Evolutionary conservation across 768 basidiomycete genomes (phyloP), one percentile per base, ranked within the genome.

Genomic region (Mrakia frigida): DNA sequence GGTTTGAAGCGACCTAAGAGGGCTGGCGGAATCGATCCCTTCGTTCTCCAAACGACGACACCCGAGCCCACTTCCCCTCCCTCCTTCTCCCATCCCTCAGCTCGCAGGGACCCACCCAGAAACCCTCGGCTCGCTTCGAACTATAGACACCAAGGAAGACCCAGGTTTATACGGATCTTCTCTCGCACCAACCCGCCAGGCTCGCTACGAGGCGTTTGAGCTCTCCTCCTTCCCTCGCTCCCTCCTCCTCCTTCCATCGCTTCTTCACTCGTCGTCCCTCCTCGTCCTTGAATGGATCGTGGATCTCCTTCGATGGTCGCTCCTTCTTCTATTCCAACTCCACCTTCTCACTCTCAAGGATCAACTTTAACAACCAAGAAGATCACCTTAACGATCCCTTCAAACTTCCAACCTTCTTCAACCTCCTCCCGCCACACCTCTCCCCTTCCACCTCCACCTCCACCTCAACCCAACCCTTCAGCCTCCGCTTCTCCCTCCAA

Each of bases 91-190:
- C 63, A 2, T 33, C 63, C 65, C 65, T 68, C 65, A 68, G 65
- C 65, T 68, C 65, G 65, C 65, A 68, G 65, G 65, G 65, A 35
- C 9, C 25, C 63, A 31, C n/a, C n/a, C n/a, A n/a, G n/a, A 63
- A 28, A 13, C 28, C 31, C 7, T 6, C 28, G 25, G n/a, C 53
- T 25, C 53, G 4, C 53, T n/a, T 7, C 25, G 23, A 23, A 5
- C 52, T 23, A 53, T 53, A 53, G 52, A 53, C 52, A n/a, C 43
- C 43, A 46, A 18, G 43, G 53, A 25, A 23, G 23, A n/a, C 53
- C 4, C 13, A 28, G 28, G 56, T 2, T 18, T 25, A 56, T 56
- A 56, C n/a, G n/a, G 53, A 53, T 25, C 23, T 50, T 21, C 43
- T 11, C 46, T 18, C 46, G 1, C 56, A n/a, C 23, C n/a, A 56